These are phyloP conservation scores for Eragrostis curvula DNA, from an alignment of 176 grass and related monocot genomes.

Conservation along the genomic window DNA sequence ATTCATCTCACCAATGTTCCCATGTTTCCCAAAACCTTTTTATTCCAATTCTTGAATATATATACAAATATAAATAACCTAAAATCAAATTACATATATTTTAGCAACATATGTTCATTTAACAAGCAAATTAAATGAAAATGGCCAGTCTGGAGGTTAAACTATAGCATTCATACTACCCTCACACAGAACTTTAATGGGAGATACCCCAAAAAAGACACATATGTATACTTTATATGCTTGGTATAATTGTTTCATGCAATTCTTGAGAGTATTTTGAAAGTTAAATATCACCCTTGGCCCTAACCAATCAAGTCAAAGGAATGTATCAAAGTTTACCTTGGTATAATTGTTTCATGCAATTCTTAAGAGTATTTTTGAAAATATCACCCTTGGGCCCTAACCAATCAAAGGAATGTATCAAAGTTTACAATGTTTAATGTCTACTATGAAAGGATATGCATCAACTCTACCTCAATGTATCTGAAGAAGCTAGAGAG, in stretches of 20 bases:
- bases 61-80: slow-evolving; percentile 4
- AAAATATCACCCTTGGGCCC: neutral
- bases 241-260: neutral
- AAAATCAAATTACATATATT: slow-evolving; percentile 22
- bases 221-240: neutral
- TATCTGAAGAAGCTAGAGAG: slow-evolving; percentile 53
- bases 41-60: neutral
- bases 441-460: slow-evolving; percentile 46
- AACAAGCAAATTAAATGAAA: neutral
- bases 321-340: slow-evolving; percentile 40
- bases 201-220: slow-evolving; percentile 16
- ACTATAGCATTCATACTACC: slow-evolving; percentile 8
- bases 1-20: neutral
- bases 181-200: neutral
- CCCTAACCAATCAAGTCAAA: slow-evolving; percentile 22
- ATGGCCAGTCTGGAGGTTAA: neutral
- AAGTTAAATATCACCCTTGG: neutral
- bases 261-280: neutral
- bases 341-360: neutral
- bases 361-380: neutral
- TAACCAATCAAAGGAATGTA: slow-evolving; percentile 29
- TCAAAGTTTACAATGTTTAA: slow-evolving; percentile 44
- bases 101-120: neutral
- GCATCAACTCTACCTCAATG: slow-evolving; percentile 52
- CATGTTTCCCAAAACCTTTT: neutral